Conservation (phyloP, 345 rosid genomes). For the Cochlearia excelsa region DNA sequence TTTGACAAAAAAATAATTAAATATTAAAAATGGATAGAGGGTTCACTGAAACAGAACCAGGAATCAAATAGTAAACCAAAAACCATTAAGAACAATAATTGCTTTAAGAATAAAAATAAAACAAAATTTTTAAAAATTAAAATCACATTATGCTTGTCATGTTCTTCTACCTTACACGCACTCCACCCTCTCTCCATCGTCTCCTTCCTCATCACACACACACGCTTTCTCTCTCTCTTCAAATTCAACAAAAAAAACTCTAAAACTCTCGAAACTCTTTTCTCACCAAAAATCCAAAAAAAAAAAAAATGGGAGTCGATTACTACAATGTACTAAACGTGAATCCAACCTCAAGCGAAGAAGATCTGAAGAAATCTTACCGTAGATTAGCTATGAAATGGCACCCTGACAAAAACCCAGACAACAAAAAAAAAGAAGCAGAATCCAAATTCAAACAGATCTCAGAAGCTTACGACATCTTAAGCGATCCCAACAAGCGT, state of each 20-base stretch:
- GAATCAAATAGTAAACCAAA: no score
- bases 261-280: no score
- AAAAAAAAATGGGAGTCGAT: constrained; percentile 63
- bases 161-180: constrained; percentile 20
- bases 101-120: no score
- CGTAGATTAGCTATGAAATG: constrained; percentile 1
- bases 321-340: constrained; percentile 84
- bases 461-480: constrained; percentile 84
- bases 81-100: no score
- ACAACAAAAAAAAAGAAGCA: constrained; percentile 77
- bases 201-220: constrained; percentile 2
- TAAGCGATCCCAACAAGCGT: constrained; percentile 71
- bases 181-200: constrained; percentile 18
- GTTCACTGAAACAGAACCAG: no score
- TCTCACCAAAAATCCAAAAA: no score
- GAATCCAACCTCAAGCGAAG: constrained; percentile 58
- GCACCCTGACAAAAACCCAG: constrained; percentile 38
- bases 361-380: constrained; percentile 76
- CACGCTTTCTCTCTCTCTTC: background rate
- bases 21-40: no score
- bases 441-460: constrained; percentile 85
- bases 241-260: no score
- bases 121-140: no score
- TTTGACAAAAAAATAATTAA: no score
- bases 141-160: constrained; percentile 21